phyloP scores from a whole-genome alignment of 164 flowering plant species.

The Berberis thunbergii region DNA sequence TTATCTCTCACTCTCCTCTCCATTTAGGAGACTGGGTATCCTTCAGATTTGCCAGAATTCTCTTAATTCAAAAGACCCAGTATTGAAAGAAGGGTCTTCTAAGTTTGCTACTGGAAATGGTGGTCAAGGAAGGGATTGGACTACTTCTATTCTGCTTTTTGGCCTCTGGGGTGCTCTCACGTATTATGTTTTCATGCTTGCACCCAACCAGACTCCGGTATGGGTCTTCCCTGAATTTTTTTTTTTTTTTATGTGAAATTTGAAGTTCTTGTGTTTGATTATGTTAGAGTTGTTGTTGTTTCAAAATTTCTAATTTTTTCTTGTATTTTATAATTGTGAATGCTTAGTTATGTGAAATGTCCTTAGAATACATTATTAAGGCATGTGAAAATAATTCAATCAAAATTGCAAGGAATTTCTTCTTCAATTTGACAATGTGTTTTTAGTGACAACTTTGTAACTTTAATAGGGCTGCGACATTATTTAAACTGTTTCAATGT shows the following conservation, averaged over 20 bases:
- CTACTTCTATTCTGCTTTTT: slow-evolving; percentile 67
- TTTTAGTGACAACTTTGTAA: no score
- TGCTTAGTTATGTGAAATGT: no score
- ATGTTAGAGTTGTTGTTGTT: no score
- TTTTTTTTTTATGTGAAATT: background rate
- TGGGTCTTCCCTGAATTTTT: background rate
- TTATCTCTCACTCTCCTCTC: no score
- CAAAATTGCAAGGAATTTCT: no score
- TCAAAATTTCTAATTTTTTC: no score
- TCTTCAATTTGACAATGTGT: no score
- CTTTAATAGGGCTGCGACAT: no score
- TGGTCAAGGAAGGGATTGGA: slow-evolving; percentile 60
- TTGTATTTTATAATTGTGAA: no score
- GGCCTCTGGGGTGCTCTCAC: slow-evolving; percentile 61
- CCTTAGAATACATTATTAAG: no score
- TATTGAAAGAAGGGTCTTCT: slow-evolving; percentile 16
- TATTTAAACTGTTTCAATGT: no score
- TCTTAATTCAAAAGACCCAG: slow-evolving; percentile 25
- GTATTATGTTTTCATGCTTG: slow-evolving; percentile 69
- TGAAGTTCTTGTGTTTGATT: background rate
- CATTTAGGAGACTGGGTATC: background rate
- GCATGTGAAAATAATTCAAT: no score
- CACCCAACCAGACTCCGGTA: slow-evolving; percentile 96
- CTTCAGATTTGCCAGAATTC: slow-evolving; percentile 29
- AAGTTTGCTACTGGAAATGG: slow-evolving; percentile 18